phyloP scores from a whole-genome alignment of 768 basidiomycete genomes.

The Termitomyces sp. region DNA sequence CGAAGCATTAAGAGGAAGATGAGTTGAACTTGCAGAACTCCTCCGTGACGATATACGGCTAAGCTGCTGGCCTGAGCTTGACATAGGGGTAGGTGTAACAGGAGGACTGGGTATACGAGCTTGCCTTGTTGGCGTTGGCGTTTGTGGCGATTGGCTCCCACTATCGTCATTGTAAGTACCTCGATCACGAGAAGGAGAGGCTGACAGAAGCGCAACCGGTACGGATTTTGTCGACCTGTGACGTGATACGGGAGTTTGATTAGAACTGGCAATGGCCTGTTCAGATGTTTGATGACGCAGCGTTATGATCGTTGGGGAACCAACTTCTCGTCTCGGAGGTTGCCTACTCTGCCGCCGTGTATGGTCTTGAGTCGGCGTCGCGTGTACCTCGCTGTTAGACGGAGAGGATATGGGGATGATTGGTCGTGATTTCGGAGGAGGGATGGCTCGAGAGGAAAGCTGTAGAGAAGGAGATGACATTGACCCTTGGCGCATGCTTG shows the following conservation, averaged over 20 bases:
- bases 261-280: slow-evolving; percentile 12
- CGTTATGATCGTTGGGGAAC: slow-evolving; percentile 21
- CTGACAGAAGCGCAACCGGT: slow-evolving; percentile 24
- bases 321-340: slow-evolving; percentile 34
- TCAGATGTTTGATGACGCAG: slow-evolving; percentile 16
- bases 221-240: slow-evolving; percentile 30
- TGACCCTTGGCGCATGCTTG: slow-evolving; percentile 66
- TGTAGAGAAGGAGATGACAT: slow-evolving; percentile 75
- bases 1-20: slow-evolving; percentile 35
- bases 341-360: slow-evolving; percentile 37
- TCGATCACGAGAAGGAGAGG: slow-evolving; percentile 19
- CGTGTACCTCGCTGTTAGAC: slow-evolving; percentile 39
- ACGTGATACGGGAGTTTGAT: slow-evolving; percentile 22
- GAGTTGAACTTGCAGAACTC: slow-evolving; percentile 33
- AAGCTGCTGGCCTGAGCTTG: slow-evolving; percentile 31
- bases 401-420: slow-evolving; percentile 45
- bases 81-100: slow-evolving; percentile 43
- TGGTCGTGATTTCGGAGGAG: slow-evolving; percentile 50
- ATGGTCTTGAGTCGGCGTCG: slow-evolving; percentile 45
- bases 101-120: slow-evolving; percentile 39
- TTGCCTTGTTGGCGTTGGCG: slow-evolving; percentile 34
- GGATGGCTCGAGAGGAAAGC: slow-evolving; percentile 52
- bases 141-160: slow-evolving; percentile 24
- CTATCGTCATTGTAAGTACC: slow-evolving; percentile 13
- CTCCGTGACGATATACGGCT: slow-evolving; percentile 30